Evolutionary conservation across 2,329 filamentous ascomycete species (phyloP).

Genomic region (Zymoseptoria pseudotritici): DNA sequence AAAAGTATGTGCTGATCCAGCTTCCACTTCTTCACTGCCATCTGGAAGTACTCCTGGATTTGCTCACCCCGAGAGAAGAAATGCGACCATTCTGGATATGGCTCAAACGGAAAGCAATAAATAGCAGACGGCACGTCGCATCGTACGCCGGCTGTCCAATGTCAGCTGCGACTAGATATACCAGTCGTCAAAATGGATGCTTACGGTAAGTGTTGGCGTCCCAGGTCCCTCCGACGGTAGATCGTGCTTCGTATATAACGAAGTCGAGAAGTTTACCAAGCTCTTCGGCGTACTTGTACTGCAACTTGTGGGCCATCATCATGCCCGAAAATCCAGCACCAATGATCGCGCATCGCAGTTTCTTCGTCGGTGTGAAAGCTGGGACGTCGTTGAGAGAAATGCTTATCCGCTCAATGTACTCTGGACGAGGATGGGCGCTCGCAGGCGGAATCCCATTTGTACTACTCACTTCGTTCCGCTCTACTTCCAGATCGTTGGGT

Average conservation of each 20-base stretch:
- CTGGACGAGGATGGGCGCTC: background rate
- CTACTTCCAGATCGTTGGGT: background rate
- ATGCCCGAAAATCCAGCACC: constrained; percentile 32
- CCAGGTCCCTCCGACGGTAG: constrained; percentile 33
- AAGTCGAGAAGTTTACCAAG: constrained; percentile 27
- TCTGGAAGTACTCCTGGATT: constrained; percentile 37
- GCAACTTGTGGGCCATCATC: constrained; percentile 33
- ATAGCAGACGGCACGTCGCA: constrained; percentile 16
- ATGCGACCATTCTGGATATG: constrained; percentile 20
- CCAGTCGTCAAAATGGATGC: background rate
- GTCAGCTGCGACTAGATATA: background rate
- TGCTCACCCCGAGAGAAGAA: constrained; percentile 36
- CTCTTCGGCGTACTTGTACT: constrained; percentile 26
- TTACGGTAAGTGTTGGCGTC: constrained; percentile 31
- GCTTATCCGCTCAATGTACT: constrained; percentile 7
- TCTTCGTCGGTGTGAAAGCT: constrained; percentile 12
- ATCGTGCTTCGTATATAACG: constrained; percentile 34
- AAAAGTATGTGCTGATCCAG: constrained; percentile 35
- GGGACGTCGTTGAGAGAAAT: constrained; percentile 12
- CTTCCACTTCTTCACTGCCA: constrained; percentile 33
- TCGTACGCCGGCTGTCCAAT: constrained; percentile 7
- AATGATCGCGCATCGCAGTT: constrained; percentile 22
- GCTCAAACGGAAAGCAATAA: constrained; percentile 31
- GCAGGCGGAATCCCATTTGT: background rate
- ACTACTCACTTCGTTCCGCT: background rate